Conservation (phyloP, 129 eudicot genomes). For the Pseudognaphalium luteoalbum region DNA sequence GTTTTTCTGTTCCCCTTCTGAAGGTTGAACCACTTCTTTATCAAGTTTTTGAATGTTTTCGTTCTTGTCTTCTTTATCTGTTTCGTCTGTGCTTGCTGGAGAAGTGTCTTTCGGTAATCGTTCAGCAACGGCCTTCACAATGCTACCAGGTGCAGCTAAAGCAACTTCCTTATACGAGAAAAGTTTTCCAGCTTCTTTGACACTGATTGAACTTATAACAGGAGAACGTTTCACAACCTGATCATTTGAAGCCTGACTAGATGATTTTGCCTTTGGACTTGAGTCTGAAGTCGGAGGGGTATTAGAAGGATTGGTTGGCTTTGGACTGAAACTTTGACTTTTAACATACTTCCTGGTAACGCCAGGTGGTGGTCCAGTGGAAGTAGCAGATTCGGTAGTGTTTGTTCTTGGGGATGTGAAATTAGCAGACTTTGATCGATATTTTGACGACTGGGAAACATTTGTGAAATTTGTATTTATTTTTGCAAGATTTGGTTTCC, state of each 20-base stretch:
- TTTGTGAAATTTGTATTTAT: constrained; percentile 63
- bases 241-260: constrained; percentile 62
- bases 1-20: constrained; percentile 33
- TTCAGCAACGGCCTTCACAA: constrained; percentile 83
- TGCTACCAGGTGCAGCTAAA: constrained; percentile 89
- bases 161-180: constrained; percentile 99
- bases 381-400: constrained; percentile 49
- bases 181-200: constrained; percentile 76
- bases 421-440: constrained; percentile 53
- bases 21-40: constrained; percentile 33
- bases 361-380: constrained; percentile 42
- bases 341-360: constrained; percentile 55
- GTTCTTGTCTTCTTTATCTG: constrained; percentile 30
- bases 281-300: constrained; percentile 39
- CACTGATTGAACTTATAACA: constrained; percentile 53
- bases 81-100: constrained; percentile 27
- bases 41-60: constrained; percentile 27
- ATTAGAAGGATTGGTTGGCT: constrained; percentile 38
- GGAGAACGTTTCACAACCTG: constrained; percentile 52
- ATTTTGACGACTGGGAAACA: constrained; percentile 51
- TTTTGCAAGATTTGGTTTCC: constrained; percentile 76
- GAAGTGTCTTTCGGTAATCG: constrained; percentile 54
- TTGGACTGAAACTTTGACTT: constrained; percentile 74
- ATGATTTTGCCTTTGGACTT: constrained; percentile 60
- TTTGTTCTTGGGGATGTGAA: constrained; percentile 56